Evolutionary conservation across 805 yeast genomes (phyloP).

Genomic region (Ogataea philodendri): DNA sequence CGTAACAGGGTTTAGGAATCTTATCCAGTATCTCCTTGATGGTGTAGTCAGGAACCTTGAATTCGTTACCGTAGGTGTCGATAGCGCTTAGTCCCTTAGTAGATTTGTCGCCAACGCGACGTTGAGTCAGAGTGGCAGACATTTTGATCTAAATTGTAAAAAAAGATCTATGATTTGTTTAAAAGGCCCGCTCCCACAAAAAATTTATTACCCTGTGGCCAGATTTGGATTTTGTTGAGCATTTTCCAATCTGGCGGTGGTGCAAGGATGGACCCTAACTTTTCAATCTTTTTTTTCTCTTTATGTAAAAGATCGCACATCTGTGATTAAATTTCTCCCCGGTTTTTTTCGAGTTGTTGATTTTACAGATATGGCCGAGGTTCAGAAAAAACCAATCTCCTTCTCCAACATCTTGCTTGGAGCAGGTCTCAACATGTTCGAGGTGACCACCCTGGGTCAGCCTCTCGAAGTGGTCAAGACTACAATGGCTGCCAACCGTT

Average conservation of each 20-base stretch:
- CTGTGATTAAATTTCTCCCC: background rate
- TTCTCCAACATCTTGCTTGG: slow-evolving; percentile 90
- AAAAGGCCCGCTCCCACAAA: slow-evolving; percentile 3
- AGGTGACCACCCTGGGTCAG: slow-evolving; percentile 93
- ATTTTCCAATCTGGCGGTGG: too few species aligned
- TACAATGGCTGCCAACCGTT: slow-evolving; percentile 96
- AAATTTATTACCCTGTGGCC: slow-evolving; percentile 4
- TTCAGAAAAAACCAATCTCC: slow-evolving; percentile 81
- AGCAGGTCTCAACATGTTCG: slow-evolving; percentile 88
- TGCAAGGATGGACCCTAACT: too few species aligned
- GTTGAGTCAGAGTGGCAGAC: slow-evolving; percentile 11
- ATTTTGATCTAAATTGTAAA: slow-evolving; percentile 1
- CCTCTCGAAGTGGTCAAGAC: slow-evolving; percentile 95
- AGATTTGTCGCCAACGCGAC: slow-evolving; percentile 16
- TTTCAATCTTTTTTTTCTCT: too few species aligned
- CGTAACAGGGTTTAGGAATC: slow-evolving; percentile 74
- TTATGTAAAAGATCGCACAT: too few species aligned
- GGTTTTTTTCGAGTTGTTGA: too few species aligned
- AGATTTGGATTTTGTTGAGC: slow-evolving; percentile 8
- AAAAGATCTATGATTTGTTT: slow-evolving; percentile 1
- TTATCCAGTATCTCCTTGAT: slow-evolving; percentile 71
- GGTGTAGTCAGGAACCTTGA: slow-evolving; percentile 70
- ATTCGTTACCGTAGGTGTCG: slow-evolving; percentile 63
- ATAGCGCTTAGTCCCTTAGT: slow-evolving; percentile 42
- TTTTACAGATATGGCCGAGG: slow-evolving; percentile 24